phyloP scores from a whole-genome alignment of 1,284 basidiomycete genomes.

The Xerocomus cyaneibrunnescens region DNA sequence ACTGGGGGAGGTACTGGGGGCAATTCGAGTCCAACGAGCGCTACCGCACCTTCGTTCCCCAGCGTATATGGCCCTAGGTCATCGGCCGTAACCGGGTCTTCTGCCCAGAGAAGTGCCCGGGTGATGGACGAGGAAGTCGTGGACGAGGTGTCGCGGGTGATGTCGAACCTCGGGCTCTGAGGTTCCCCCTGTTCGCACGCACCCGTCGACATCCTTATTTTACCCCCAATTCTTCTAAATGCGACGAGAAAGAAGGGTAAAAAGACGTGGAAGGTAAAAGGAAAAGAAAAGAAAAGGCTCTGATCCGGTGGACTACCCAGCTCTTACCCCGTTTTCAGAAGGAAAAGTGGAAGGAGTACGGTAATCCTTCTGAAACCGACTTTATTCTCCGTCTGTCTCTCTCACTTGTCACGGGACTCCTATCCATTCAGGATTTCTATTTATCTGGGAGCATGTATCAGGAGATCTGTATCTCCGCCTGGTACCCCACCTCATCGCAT shows the following conservation, averaged over 20 bases:
- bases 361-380: constrained; percentile 20
- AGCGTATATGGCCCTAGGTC: constrained; percentile 72
- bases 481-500: constrained; percentile 29
- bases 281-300: constrained; percentile 1
- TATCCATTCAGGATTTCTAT: constrained; percentile 33
- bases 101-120: constrained; percentile 46
- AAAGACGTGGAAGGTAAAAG: constrained; percentile 9
- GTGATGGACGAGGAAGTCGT: constrained; percentile 60
- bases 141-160: constrained; percentile 74
- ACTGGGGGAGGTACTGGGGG: constrained; percentile 61
- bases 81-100: constrained; percentile 48
- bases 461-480: constrained; percentile 23
- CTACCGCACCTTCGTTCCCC: constrained; percentile 75
- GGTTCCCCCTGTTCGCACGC: constrained; percentile 20
- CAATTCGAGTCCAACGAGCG: constrained; percentile 71
- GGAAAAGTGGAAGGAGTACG: constrained; percentile 17
- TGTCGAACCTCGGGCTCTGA: constrained; percentile 75
- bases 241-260: constrained; percentile 5
- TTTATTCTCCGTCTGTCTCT: constrained; percentile 17
- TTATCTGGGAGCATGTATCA: constrained; percentile 35
- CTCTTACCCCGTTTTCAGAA: constrained; percentile 25
- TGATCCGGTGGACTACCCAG: constrained; percentile 20
- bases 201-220: constrained; percentile 7
- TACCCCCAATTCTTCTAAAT: constrained; percentile 11
- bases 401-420: constrained; percentile 31